phyloP scores from a whole-genome alignment of 2,329 filamentous ascomycete species.

The Fusarium sp. region DNA sequence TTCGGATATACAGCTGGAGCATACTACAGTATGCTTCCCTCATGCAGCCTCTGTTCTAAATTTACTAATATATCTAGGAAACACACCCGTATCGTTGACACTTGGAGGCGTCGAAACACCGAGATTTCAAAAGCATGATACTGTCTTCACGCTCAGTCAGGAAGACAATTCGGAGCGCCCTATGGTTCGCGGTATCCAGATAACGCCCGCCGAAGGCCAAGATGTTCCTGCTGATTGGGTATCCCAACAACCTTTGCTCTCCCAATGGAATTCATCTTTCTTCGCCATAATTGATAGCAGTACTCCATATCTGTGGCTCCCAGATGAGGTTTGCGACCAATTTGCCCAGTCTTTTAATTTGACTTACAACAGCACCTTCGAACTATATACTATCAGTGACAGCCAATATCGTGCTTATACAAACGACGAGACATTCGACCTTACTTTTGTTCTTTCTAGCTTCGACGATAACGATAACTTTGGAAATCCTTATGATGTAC shows the following conservation, averaged over 20 bases:
- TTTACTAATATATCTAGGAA: slow-evolving; percentile 44
- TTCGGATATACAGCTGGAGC: slow-evolving; percentile 83
- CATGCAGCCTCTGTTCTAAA: not conserved
- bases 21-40: slow-evolving; percentile 69
- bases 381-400: slow-evolving; percentile 73
- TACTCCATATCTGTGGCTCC: slow-evolving; percentile 74
- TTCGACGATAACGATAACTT: slow-evolving; percentile 66
- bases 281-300: slow-evolving; percentile 72
- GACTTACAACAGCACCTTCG: slow-evolving; percentile 71
- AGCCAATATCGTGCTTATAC: slow-evolving; percentile 64
- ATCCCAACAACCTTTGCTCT: slow-evolving; percentile 54
- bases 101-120: slow-evolving; percentile 77
- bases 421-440: slow-evolving; percentile 59
- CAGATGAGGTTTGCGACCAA: slow-evolving; percentile 68
- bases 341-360: slow-evolving; percentile 75
- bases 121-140: slow-evolving; percentile 71
- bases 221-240: slow-evolving; percentile 55
- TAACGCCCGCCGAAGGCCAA: slow-evolving; percentile 51
- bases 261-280: slow-evolving; percentile 61
- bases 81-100: slow-evolving; percentile 68
- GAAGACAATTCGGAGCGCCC: slow-evolving; percentile 68
- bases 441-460: slow-evolving; percentile 70
- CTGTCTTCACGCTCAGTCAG: slow-evolving; percentile 68
- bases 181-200: slow-evolving; percentile 69
- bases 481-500: slow-evolving; percentile 60